Base-by-base conservation (phyloP, 345 rosid species). In the Eucalyptus rudis region DNA sequence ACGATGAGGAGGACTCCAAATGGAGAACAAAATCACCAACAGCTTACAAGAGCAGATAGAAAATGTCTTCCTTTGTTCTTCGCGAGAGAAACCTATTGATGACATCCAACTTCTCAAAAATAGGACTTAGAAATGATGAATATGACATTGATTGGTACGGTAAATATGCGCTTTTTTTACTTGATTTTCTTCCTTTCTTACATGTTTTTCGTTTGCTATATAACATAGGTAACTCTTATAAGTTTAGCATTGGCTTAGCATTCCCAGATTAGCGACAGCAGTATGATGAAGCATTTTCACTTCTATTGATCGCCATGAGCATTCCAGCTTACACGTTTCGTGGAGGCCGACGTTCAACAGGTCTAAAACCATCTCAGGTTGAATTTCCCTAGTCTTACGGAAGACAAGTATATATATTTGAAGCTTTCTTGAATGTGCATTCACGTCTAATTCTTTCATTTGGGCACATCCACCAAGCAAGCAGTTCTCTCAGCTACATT, bases 41-140 rank as follows among this genome's bases (percentile, higher is more conserved):
- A 88, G 91, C 99, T 92, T 93, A 96, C 98, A 88, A 96, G 97
- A 88, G 99, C 93, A 90, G 92, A 92, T 90, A 97, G 90, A 51
- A 51, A 88, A 97, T 96, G n/a, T 94, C 97, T 91, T 97, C 97
- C 51, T 94, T 93, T 14, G 96, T 96, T 91, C 91, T 95, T 89
- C 76, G 89, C n/a, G 96, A 96, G 92, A 96, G 96, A 90, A 99
- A 96, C 89, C 91, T 94, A 81, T 95, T 93, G 51, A 97, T 96
- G 80, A 96, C 92, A 94, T 94, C 96, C 90, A 94, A 92, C 92
- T 99, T 97, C 94, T 89, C 45, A 20, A 64, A n/a, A 86, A 56
- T n/a, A 12, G 29, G 86, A 33, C 9, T 6, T 40, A 29, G 33
- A 27, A 51, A 85, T 85, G 40, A 84, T 47, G 86, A 31, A 80